Percentiles rank a stretch among this genome's conserved stretches.
Conservation (phyloP, 768 basidiomycete species). For the Astraeus odoratus region DNA sequence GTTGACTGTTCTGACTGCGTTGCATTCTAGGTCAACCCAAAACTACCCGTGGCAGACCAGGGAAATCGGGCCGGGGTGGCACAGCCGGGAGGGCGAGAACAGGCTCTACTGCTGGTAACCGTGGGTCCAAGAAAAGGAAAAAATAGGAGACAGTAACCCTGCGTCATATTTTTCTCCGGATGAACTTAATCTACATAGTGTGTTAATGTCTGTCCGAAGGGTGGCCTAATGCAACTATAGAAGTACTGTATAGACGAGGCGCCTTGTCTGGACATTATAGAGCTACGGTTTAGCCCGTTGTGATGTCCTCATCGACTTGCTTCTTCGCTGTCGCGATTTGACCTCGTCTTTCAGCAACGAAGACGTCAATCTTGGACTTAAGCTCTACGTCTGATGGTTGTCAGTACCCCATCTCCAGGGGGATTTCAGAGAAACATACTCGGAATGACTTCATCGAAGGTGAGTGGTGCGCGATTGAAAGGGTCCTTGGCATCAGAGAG, state of each 20-base stretch:
- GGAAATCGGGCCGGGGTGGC: conserved; percentile 21
- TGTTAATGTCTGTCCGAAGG: not conserved
- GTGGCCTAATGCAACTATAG: not conserved
- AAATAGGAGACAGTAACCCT: conserved; percentile 15
- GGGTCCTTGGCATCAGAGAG: conserved; percentile 90
- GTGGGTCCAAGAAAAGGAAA: conserved; percentile 26
- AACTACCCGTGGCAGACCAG: conserved; percentile 18
- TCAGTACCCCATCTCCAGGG: conserved; percentile 5
- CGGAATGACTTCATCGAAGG: conserved; percentile 72
- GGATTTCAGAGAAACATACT: conserved; percentile 39
- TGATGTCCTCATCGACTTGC: conserved; percentile 26
- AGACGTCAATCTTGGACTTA: conserved; percentile 68
- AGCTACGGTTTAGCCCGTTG: conserved; percentile 13
- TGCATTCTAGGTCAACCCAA: conserved; percentile 16
- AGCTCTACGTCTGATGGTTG: conserved; percentile 51
- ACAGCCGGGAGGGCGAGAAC: conserved; percentile 19
- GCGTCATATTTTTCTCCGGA: not conserved
- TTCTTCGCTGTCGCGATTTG: conserved; percentile 24
- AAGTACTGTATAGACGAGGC: not conserved
- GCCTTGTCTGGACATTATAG: not conserved
- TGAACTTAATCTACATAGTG: not conserved
- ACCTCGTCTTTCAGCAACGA: conserved; percentile 50
- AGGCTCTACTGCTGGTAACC: conserved; percentile 17
- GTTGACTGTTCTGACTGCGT: conserved; percentile 10
- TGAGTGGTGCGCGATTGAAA: conserved; percentile 84